Evolutionary conservation across 75 land plant species (phyloP).

Genomic region (Cupressus sempervirens): DNA sequence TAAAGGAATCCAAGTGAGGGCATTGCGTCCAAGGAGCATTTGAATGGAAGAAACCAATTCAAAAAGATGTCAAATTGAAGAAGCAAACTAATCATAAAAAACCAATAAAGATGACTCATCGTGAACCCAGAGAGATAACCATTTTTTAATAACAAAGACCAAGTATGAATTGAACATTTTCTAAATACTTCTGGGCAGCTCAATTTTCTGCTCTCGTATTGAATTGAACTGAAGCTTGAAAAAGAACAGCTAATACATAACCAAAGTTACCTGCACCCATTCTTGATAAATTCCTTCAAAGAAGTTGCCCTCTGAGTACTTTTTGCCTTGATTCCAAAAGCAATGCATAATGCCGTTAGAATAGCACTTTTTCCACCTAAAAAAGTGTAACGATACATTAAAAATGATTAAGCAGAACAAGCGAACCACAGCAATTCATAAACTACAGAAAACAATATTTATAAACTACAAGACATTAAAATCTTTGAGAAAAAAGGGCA

Average conservation of each 20-base stretch:
- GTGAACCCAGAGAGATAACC: no score
- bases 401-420: background rate
- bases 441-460: background rate
- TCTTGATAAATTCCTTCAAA: conserved; percentile 93
- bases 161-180: background rate
- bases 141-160: no score
- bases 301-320: conserved; percentile 80
- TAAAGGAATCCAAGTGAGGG: no score
- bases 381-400: background rate
- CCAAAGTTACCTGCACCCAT: conserved; percentile 65
- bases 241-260: background rate
- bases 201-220: background rate
- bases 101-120: no score
- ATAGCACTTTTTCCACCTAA: conserved; percentile 98
- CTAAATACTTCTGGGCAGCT: background rate
- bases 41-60: no score
- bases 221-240: background rate
- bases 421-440: background rate
- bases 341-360: conserved; percentile 87
- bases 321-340: conserved; percentile 85
- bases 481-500: background rate
- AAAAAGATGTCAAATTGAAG: no score
- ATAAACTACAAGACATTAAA: background rate
- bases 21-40: no score
- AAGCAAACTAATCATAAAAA: no score